Base-by-base conservation (phyloP, 2,329 filamentous ascomycete genomes). In the Acephala macrosclerotiorum region DNA sequence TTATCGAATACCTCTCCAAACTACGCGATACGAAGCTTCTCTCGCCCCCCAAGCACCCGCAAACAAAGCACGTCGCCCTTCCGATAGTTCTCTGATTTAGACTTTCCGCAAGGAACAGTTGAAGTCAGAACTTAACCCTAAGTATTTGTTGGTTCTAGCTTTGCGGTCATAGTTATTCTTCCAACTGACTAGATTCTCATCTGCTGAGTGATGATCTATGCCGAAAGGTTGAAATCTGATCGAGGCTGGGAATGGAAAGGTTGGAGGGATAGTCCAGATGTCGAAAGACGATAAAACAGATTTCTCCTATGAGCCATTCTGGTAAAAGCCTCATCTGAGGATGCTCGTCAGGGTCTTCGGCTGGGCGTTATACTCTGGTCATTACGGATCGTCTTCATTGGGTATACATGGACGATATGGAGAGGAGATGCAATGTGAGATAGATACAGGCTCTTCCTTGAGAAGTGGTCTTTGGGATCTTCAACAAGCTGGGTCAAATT, bases 91-190 rank as follows among this genome's bases (percentile, higher is more conserved):
- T 89, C 89, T 91, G 88, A 85, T 83, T 82, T 83, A 83, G 83
- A 82, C 90, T 89, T 89, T 90, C 87, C 86, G 83, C 77, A 84
- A 87, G 85, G 86, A 87, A 89, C 88, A 84, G 87, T 83, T 83
- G 82, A 80, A 82, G 80, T 90, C 89, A 93, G 92, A 94, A 94
- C 92, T 94, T 97, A 97, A 97, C 94, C 94, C 94, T 97, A 97
- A 91, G 86, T 83, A 82, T 80, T 82, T 77, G 79, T 83, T 88
- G 91, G 91, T 92, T 89, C 88, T 76, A 92, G 91, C 85, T 75
- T 94, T 91, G 88, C 88, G 87, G 84, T 84, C 79, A 83, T 81
- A 86, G 89, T 91, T 89, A 89, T 89, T 80, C 85, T 81, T 85
- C 80, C 82, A 83, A 82, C 85, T 84, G 88, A 94, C 77, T 94